Percentiles rank a stretch among this genome's conserved stretches.
phyloP scores from a whole-genome alignment of 2,329 filamentous ascomycete genomes.

The Talaromyces sp. region DNA sequence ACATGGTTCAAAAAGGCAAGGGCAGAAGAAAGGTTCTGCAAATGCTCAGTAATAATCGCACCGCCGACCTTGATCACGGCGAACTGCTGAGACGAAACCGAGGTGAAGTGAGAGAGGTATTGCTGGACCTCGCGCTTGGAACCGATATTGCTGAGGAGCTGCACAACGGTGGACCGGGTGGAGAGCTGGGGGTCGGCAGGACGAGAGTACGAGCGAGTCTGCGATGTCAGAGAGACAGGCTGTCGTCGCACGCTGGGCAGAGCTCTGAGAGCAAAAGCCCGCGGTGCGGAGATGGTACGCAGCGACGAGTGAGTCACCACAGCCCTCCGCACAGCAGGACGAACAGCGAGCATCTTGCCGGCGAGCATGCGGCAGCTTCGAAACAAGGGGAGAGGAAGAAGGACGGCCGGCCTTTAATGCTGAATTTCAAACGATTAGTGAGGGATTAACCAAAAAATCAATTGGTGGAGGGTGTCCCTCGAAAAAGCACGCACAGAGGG shows the following conservation, averaged over 20 bases:
- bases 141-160: slow-evolving; percentile 90
- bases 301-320: slow-evolving; percentile 35
- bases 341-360: slow-evolving; percentile 40
- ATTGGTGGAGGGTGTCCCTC: neutral
- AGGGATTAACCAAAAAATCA: neutral
- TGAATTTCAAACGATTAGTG: neutral
- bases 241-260: slow-evolving; percentile 21
- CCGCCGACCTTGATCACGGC: slow-evolving; percentile 98
- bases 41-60: slow-evolving; percentile 89
- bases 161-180: slow-evolving; percentile 77
- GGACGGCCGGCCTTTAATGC: neutral
- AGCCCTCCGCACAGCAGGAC: slow-evolving; percentile 43
- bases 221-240: slow-evolving; percentile 18
- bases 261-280: slow-evolving; percentile 24
- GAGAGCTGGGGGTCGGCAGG: slow-evolving; percentile 51
- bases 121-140: slow-evolving; percentile 96
- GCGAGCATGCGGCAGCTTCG: slow-evolving; percentile 39
- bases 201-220: slow-evolving; percentile 42
- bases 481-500: neutral
- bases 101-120: slow-evolving; percentile 95
- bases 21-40: slow-evolving; percentile 84
- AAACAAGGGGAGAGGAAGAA: neutral
- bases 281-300: slow-evolving; percentile 37
- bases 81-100: slow-evolving; percentile 93
- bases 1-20: slow-evolving; percentile 92